A percentile compares a stretch with the other conserved stretches of the same genome.
These are phyloP conservation scores for Raffaelea deltoideospora DNA, from an alignment of 2,329 filamentous ascomycete genomes.

Conservation along the genomic window DNA sequence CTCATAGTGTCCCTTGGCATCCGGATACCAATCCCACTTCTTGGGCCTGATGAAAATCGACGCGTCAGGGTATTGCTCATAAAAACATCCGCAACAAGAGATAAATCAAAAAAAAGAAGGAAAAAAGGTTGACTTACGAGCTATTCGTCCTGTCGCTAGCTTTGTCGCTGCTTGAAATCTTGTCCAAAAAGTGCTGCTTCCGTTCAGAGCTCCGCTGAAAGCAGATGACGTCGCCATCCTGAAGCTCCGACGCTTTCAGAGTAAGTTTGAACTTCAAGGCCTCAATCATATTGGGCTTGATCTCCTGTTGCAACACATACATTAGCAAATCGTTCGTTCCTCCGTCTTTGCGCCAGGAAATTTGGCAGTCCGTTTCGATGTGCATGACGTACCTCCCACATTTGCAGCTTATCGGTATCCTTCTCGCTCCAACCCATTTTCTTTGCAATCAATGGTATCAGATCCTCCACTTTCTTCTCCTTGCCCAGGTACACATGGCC, in stretches of 20 bases:
- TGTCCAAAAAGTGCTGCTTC: slow-evolving; percentile 24
- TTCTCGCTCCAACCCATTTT: slow-evolving; percentile 79
- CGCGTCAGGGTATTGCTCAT: no score
- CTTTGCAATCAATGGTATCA: slow-evolving; percentile 61
- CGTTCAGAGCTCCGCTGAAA: slow-evolving; percentile 56
- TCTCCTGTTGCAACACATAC: slow-evolving; percentile 56
- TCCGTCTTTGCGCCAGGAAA: no score
- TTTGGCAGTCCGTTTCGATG: no score
- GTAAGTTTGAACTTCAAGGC: slow-evolving; percentile 82
- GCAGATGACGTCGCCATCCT: slow-evolving; percentile 93
- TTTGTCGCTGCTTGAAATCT: slow-evolving; percentile 23
- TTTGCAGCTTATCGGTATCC: slow-evolving; percentile 42
- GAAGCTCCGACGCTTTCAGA: slow-evolving; percentile 79
- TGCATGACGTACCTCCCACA: slow-evolving; percentile 55
- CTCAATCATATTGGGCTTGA: slow-evolving; percentile 97
- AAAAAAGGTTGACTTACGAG: slow-evolving; percentile 18
- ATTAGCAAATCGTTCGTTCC: no score
- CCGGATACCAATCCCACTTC: slow-evolving; percentile 41
- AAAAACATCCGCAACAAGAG: no score
- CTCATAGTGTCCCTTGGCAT: slow-evolving; percentile 82
- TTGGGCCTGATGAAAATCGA: slow-evolving; percentile 13
- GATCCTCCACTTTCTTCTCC: slow-evolving; percentile 74
- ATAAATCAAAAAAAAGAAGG: background rate
- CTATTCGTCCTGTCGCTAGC: background rate
- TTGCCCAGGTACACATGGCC: slow-evolving; percentile 79